Percentiles rank a stretch among this genome's conserved stretches.
These are phyloP conservation scores for Leccinum solheimii DNA, from an alignment of 1,284 basidiomycete genomes.

Conservation along the genomic window DNA sequence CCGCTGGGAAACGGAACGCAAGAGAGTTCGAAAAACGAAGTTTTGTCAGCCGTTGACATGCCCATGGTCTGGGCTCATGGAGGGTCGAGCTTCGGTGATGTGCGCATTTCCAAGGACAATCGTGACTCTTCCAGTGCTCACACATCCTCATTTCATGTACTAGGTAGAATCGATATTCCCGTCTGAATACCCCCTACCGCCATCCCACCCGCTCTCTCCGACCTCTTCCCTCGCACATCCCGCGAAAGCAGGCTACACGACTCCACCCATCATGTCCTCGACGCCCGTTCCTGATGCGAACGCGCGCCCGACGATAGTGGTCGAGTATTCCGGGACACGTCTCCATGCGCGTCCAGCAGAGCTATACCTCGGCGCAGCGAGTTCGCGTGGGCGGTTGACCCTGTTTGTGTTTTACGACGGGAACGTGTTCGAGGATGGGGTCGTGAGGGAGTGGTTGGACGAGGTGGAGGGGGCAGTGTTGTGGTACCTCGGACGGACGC, in stretches of 20 bases:
- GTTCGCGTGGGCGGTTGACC: background rate
- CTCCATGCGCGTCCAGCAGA: background rate
- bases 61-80: slow-evolving; percentile 8
- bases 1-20: background rate
- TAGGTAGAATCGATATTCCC: slow-evolving; percentile 18
- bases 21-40: background rate
- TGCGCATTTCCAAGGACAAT: background rate
- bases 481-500: background rate
- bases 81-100: slow-evolving; percentile 17
- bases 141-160: background rate
- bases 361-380: background rate
- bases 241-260: background rate
- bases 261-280: background rate
- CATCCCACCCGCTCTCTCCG: slow-evolving; percentile 23
- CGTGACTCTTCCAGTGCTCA: too few relatives aligned
- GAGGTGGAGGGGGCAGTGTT: background rate
- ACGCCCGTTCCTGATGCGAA: background rate
- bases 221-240: background rate
- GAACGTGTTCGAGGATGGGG: background rate
- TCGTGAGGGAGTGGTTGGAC: background rate
- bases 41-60: slow-evolving; percentile 5
- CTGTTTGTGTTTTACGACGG: background rate
- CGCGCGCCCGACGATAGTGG: background rate
- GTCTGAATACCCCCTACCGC: slow-evolving; percentile 23
- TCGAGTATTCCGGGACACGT: background rate